Evolutionary conservation across 441 rosid genomes (phyloP), one percentile per base, ranked within the genome.

Genomic region (Populus hybrid): DNA sequence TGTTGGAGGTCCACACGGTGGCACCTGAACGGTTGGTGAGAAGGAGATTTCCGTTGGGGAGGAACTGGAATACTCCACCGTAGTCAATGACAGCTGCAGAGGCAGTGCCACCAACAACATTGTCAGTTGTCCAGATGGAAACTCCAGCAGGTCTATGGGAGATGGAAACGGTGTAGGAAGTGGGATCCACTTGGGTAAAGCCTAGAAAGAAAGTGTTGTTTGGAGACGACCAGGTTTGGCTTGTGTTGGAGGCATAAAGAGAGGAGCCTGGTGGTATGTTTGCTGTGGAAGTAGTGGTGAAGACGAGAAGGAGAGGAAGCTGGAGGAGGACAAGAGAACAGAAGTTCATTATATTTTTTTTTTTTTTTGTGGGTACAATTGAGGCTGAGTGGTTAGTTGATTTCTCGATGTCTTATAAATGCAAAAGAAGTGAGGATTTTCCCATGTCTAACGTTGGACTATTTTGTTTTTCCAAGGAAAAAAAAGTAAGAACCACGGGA

Each of bases 71-170:
- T 20, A 82, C 75, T 36, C 89, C 94, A 5, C 69, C 21, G 1
- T 87, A 83, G 84, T 90, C 93, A 11, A 90, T 93, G 38, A 75
- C n/a, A 12, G 36, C 63, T 34, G 70, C 12, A 75, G 68, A 75
- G 70, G 24, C 76, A 20, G 12, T 21, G 65, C 26, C 6, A n/a
- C 0, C 23, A 9, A n/a, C 65, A 57, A 57, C 23, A 57, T 7
- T 20, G 63, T 85, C 84, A n/a, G 89, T 80, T 0, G 91, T 85
- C 93, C 94, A 90, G n/a, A 90, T 50, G 2, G 83, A 26, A 7
- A 85, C 82, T 63, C 73, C 87, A 16, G 87, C 84, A 46, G 79
- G 50, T 80, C 50, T 11, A 42, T 82, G 86, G 66, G 74, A 34
- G 78, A 92, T 67, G 75, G 87, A 85, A 6, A 88, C 87, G 36